A percentile compares a stretch with the other conserved stretches of the same genome.
Conservation (phyloP, 306 rosid species). For the Sphenostylis stenocarpa region DNA sequence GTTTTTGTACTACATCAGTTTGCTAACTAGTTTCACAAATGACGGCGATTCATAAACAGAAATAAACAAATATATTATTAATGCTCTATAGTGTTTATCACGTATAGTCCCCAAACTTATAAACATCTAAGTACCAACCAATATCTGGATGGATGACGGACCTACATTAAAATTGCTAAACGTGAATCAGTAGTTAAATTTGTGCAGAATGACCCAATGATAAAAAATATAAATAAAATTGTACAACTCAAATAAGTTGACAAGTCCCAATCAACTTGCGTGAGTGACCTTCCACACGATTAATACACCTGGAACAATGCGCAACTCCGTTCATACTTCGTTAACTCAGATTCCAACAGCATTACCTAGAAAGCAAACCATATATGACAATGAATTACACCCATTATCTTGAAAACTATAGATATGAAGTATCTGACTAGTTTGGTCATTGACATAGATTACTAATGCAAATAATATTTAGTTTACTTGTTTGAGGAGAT, state of each 20-base stretch:
- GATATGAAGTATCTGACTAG: background rate
- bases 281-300: background rate
- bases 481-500: background rate
- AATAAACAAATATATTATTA: background rate
- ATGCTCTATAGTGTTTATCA: background rate
- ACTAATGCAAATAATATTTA: background rate
- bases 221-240: background rate
- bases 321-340: background rate
- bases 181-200: background rate
- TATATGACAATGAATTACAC: background rate
- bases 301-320: slow-evolving; percentile 18
- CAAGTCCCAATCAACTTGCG: background rate
- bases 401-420: background rate
- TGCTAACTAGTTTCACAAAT: background rate
- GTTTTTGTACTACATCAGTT: background rate
- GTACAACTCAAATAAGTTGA: background rate
- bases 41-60: background rate
- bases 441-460: background rate
- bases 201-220: background rate
- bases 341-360: slow-evolving; percentile 14
- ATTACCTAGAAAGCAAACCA: slow-evolving; percentile 28
- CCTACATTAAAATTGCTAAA: background rate
- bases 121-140: background rate
- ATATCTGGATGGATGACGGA: background rate
- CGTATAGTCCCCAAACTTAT: background rate